Evolutionary conservation across 768 basidiomycete species (phyloP).

Genomic region (Lactarius vividus): DNA sequence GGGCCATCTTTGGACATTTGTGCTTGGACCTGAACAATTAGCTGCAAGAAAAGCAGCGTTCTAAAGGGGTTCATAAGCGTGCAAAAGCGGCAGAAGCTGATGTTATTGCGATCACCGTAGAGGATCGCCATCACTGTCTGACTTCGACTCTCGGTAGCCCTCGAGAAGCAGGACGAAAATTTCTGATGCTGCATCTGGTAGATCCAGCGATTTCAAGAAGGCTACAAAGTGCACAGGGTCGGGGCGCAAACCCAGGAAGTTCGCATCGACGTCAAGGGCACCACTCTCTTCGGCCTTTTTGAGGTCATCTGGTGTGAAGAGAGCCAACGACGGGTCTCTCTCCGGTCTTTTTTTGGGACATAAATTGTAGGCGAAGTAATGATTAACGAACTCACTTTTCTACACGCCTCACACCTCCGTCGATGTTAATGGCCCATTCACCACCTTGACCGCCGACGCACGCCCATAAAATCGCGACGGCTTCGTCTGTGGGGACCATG

Average conservation of each 20-base stretch:
- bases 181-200: slow-evolving; percentile 66
- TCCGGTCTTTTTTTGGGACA: slow-evolving; percentile 26
- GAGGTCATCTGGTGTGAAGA: slow-evolving; percentile 54
- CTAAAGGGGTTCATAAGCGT: slow-evolving; percentile 37
- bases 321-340: slow-evolving; percentile 33
- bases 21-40: slow-evolving; percentile 79
- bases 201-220: slow-evolving; percentile 61
- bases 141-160: slow-evolving; percentile 51
- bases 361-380: background rate
- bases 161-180: slow-evolving; percentile 76
- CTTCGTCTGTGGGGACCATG: slow-evolving; percentile 52
- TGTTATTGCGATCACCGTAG: slow-evolving; percentile 42
- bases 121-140: slow-evolving; percentile 44
- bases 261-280: slow-evolving; percentile 49
- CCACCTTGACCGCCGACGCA: slow-evolving; percentile 51
- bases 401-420: slow-evolving; percentile 47
- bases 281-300: slow-evolving; percentile 40
- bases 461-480: slow-evolving; percentile 53
- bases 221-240: slow-evolving; percentile 68
- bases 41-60: slow-evolving; percentile 70
- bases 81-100: background rate
- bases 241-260: slow-evolving; percentile 67
- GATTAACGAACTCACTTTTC: slow-evolving; percentile 41
- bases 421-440: slow-evolving; percentile 55
- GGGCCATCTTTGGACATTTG: slow-evolving; percentile 52